phyloP scores from a whole-genome alignment of 108 stramenopile genomes.

The Tribonema minus region DNA sequence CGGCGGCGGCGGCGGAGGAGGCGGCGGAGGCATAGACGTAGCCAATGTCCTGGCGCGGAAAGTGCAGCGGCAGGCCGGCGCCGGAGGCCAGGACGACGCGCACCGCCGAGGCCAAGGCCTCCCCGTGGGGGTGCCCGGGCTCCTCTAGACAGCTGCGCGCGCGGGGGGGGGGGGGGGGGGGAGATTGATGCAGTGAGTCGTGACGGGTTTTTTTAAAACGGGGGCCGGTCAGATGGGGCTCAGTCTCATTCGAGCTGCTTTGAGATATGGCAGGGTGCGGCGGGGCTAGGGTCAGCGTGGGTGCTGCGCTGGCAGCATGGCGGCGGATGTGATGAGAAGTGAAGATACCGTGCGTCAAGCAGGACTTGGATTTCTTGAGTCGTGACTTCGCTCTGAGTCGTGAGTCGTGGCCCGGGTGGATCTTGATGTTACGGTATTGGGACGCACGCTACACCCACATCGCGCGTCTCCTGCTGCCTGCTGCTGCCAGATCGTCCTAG shows the following conservation, averaged over 20 bases:
- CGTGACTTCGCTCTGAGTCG: too few species aligned
- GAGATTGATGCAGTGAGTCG: not conserved
- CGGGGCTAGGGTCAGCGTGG: not conserved
- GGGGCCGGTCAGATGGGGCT: not conserved
- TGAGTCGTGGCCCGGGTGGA: too few species aligned
- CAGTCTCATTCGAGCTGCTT: not conserved
- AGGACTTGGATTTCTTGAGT: too few species aligned
- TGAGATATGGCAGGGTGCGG: not conserved
- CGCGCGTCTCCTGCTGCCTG: too few species aligned
- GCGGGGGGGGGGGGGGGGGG: slow-evolving; percentile 17
- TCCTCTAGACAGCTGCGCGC: slow-evolving; percentile 3
- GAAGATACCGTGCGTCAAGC: too few species aligned
- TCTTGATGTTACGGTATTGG: too few species aligned
- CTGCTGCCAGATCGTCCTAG: too few species aligned
- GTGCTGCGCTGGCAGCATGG: not conserved
- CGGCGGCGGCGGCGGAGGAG: not conserved
- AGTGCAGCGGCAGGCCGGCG: slow-evolving; percentile 33
- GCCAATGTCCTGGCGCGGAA: slow-evolving; percentile 39
- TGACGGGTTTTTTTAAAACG: not conserved
- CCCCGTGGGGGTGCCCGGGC: slow-evolving; percentile 29
- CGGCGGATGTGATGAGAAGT: not conserved
- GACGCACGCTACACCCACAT: too few species aligned
- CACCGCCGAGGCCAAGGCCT: not conserved
- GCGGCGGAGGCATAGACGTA: not conserved
- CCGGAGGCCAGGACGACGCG: slow-evolving; percentile 17